phyloP scores from a whole-genome alignment of 2,329 filamentous ascomycete genomes.

The Podosphaera xanthii region DNA sequence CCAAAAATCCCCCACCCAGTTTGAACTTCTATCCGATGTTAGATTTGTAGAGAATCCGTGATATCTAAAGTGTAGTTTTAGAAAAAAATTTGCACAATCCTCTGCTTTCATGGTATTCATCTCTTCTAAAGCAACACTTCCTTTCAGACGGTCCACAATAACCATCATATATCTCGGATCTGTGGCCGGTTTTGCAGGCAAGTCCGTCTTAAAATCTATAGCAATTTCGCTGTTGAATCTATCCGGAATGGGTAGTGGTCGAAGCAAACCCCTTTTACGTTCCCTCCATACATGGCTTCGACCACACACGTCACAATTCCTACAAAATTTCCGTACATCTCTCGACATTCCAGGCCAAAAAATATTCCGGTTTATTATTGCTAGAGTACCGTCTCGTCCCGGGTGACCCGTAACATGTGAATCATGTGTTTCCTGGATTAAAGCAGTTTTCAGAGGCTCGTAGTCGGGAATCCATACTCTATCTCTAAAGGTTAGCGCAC shows the following conservation, averaged over 20 bases:
- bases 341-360: not conserved
- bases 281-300: not conserved
- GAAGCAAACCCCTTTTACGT: not conserved
- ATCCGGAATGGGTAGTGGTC: not conserved
- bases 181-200: not conserved
- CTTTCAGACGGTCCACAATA: not conserved
- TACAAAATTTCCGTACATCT: not conserved
- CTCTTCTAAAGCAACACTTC: not conserved
- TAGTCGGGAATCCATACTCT: not conserved
- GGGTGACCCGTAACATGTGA: not conserved
- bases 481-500: not conserved
- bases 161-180: not conserved
- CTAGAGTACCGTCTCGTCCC: not conserved
- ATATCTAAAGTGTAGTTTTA: not conserved
- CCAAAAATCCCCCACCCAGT: no score
- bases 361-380: not conserved
- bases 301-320: not conserved
- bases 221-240: not conserved
- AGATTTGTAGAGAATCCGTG: not conserved
- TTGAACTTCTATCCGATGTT: not conserved
- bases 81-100: not conserved
- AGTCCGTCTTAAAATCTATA: not conserved
- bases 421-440: not conserved
- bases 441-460: not conserved
- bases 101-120: not conserved